Evolutionary conservation across 2,329 filamentous ascomycete species (phyloP), one percentile per base, ranked within the genome.

Genomic region (Calonectria hawksworthii): DNA sequence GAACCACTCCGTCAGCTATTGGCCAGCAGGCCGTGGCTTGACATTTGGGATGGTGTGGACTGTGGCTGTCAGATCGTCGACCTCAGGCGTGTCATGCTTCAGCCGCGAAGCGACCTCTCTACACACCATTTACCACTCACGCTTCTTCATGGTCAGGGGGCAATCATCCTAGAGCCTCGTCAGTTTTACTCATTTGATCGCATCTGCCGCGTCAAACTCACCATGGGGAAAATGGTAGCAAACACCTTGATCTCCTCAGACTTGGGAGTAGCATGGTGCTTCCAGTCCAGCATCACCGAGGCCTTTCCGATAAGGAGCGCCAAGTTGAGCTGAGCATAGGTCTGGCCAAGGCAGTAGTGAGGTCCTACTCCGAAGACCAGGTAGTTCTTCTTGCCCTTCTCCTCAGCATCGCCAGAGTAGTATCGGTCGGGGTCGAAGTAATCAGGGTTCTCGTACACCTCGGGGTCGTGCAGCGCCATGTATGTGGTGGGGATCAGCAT

Each of bases 201-300:
- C 5, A 26, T 28, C 23, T 23, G 21, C 6, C 7, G 16, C 21
- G 18, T 23, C 26, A 36, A 67, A 87, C 93, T 85, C 87, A 98
- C 96, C 94, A 94, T 94, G 72, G 97, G 97, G 90, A 99, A 99
- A 80, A 99, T 98, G 34, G 96, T 98, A 51, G 97, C 97, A 87
- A 99, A 99, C 79, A 99, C 96, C 89, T 98, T 96, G 86, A 99
- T 99, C 86, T 98, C 93, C 87, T 99, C 97, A 0, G 95, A 98
- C 74, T 89, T 83, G 0, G 94, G 92, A 14, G 97, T 99, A 23
- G 95, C 87, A 84, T 95, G 92, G 86, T 99, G 97, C 84, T 93
- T 91, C 96, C 96, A 99, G 86, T 99, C 93, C 79, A 99, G 89
- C 83, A 93, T 89, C 85, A 98, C 90, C 78, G 95, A 94, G 11